phyloP scores from a whole-genome alignment of 192 early-diverging fungal species.

The Tieghemiomyces parasiticus region DNA sequence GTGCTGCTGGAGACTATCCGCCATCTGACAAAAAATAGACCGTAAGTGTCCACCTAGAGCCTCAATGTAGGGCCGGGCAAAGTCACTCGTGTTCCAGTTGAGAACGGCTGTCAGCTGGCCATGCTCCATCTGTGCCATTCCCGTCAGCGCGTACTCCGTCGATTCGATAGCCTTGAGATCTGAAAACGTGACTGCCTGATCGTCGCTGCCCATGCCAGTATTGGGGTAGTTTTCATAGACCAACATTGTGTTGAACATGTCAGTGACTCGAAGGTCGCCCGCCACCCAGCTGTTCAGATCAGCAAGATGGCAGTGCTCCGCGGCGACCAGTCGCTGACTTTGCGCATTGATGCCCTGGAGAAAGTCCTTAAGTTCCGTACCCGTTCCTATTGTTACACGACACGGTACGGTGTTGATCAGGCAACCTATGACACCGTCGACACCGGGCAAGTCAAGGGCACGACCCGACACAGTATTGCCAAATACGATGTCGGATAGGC shows the following conservation, averaged over 20 bases:
- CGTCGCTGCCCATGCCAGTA: too few relatives aligned
- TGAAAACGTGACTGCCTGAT: neutral
- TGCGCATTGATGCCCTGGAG: neutral
- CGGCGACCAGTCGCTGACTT: neutral
- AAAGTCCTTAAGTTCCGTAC: neutral
- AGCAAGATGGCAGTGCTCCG: neutral
- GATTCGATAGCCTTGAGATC: neutral
- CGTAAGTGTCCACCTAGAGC: too few relatives aligned
- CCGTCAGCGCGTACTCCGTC: conserved; percentile 1
- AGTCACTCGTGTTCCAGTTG: too few relatives aligned
- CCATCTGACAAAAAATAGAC: too few relatives aligned
- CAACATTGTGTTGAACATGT: conserved; percentile 1
- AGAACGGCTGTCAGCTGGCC: too few relatives aligned
- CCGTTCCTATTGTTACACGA: neutral
- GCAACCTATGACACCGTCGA: neutral
- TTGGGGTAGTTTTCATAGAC: neutral
- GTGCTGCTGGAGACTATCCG: too few relatives aligned
- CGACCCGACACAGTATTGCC: neutral
- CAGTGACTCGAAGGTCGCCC: neutral
- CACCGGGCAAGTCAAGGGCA: neutral
- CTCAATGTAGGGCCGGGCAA: too few relatives aligned
- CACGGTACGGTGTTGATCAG: neutral
- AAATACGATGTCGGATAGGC: neutral
- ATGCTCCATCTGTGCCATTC: too few relatives aligned
- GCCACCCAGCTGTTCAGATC: neutral